A percentile compares a stretch with the other conserved stretches of the same genome.
Evolutionary conservation across 345 rosid species (phyloP).

Genomic region (Toxicodendron radicans): DNA sequence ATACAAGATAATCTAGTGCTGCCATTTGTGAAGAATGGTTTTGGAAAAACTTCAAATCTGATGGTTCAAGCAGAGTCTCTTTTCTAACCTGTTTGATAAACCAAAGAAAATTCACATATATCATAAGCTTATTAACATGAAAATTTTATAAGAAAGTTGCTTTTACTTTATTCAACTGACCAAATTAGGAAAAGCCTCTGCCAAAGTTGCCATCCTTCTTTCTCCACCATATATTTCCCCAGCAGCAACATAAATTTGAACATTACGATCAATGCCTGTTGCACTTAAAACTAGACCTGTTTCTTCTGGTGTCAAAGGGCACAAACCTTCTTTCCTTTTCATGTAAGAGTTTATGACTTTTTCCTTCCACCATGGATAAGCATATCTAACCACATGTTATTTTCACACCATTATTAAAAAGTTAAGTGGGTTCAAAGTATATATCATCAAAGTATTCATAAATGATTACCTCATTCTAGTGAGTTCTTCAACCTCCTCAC

Average conservation of each 20-base stretch:
- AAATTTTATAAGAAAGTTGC: not conserved
- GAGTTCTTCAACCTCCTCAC: constrained; percentile 76
- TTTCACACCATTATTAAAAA: constrained; percentile 11
- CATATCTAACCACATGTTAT: constrained; percentile 51
- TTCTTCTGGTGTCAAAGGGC: constrained; percentile 98
- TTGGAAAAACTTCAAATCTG: constrained; percentile 66
- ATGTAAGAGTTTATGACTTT: constrained; percentile 75
- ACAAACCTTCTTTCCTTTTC: constrained; percentile 87
- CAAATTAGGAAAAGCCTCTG: constrained; percentile 71
- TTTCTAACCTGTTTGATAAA: constrained; percentile 67
- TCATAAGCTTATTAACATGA: not conserved
- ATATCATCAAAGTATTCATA: not conserved
- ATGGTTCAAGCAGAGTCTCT: constrained; percentile 64
- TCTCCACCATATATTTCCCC: constrained; percentile 93
- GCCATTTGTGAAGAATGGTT: constrained; percentile 95
- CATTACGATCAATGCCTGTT: constrained; percentile 68
- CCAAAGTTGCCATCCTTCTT: constrained; percentile 65
- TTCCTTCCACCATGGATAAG: constrained; percentile 86
- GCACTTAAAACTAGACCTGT: constrained; percentile 77
- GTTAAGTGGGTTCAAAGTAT: constrained; percentile 9
- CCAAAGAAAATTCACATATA: not conserved
- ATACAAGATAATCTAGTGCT: constrained; percentile 81
- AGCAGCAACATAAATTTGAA: constrained; percentile 91
- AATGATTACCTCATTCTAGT: constrained; percentile 72
- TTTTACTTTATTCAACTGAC: constrained; percentile 40